A percentile compares a stretch with the other conserved stretches of the same genome.
Evolutionary conservation across 108 stramenopile species (phyloP).

Genomic region (Craspedostauros australis): DNA sequence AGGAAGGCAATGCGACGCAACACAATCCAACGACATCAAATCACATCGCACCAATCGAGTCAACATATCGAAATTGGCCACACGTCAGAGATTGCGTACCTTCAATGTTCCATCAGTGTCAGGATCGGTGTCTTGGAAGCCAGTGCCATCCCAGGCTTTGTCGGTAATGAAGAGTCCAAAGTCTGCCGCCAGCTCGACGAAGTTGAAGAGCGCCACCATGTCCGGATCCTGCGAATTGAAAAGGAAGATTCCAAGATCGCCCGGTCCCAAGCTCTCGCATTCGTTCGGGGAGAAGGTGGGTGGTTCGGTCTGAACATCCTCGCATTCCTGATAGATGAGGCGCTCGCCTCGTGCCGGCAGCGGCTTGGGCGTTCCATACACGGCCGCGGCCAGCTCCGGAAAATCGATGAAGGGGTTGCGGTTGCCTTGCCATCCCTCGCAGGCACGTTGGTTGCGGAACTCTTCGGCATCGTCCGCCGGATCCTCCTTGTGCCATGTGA

Average conservation of each 20-base stretch:
- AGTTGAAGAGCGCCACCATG: constrained; percentile 13
- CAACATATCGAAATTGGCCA: too few species aligned
- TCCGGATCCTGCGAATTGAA: constrained; percentile 18
- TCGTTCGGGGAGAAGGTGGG: constrained; percentile 17
- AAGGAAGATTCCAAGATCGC: constrained; percentile 12
- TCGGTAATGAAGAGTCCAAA: constrained; percentile 23
- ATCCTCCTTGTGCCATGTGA: constrained; percentile 74
- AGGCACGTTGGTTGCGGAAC: constrained; percentile 53
- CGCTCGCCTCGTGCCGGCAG: constrained; percentile 14
- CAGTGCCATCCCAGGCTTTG: constrained; percentile 25
- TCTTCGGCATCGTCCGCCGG: constrained; percentile 57
- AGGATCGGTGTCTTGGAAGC: constrained; percentile 13
- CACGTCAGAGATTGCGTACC: too few species aligned
- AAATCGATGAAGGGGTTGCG: constrained; percentile 86
- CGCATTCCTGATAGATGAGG: constrained; percentile 18
- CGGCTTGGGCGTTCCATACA: constrained; percentile 10
- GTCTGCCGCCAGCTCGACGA: constrained; percentile 18
- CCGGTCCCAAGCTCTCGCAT: constrained; percentile 15
- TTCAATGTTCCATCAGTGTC: too few species aligned
- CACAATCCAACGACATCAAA: too few species aligned
- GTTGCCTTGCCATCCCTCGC: constrained; percentile 72
- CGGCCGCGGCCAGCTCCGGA: constrained; percentile 35
- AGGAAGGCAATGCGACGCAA: too few species aligned
- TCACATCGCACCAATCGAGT: too few species aligned
- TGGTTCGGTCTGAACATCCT: constrained; percentile 11